Base-by-base conservation (phyloP, 1,284 basidiomycete genomes). In the Sporisorium sorghi region DNA sequence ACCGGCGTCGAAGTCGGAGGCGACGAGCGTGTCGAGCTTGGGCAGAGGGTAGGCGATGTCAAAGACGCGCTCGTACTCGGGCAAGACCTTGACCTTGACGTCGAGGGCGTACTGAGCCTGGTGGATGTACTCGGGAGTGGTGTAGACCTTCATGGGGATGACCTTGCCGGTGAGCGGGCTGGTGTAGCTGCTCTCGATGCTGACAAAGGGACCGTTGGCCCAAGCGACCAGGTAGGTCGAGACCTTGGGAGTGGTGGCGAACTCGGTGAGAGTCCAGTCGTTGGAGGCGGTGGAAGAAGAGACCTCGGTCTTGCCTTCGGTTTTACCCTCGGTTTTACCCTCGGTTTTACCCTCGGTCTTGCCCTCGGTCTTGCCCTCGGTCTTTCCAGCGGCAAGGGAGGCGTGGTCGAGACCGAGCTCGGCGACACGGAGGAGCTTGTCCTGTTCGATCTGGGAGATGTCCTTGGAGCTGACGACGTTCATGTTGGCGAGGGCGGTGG, bases 161-260 rank as follows among this genome's bases (percentile, higher is more conserved):
- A 88, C 89, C 85, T 91, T 91, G 48, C 91, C 91, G 59, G 92
- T 93, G 48, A 96, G 84, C 32, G 93, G 92, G 84, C 92, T 92
- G 68, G 86, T 89, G 85, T 93, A 94, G 30, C 90, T 90, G 77
- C 89, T 89, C 78, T 93, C 90, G 62, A 94, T 86, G 84, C 90
- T 56, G 49, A 88, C 87, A 79, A 95, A 97, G 42, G 89, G 87
- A 33, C 95, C 95, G 78, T 94, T 94, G 24, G 94, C 94, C 83
- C 89, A 95, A 0, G 94, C 93, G 44, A 96, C 91, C 47, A 97
- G 89, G 86, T 97, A 97, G 17, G 92, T 92, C 2, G 92, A 94
- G 89, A 97, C 93, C 79, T 88, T 78, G 39, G 85, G 85, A 19
- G 83, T 83, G 21, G 59, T 66, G 43, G 78, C 78, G 50, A 85